Conservation (phyloP, 202 grass and related monocot species). For the Setaria italica region DNA sequence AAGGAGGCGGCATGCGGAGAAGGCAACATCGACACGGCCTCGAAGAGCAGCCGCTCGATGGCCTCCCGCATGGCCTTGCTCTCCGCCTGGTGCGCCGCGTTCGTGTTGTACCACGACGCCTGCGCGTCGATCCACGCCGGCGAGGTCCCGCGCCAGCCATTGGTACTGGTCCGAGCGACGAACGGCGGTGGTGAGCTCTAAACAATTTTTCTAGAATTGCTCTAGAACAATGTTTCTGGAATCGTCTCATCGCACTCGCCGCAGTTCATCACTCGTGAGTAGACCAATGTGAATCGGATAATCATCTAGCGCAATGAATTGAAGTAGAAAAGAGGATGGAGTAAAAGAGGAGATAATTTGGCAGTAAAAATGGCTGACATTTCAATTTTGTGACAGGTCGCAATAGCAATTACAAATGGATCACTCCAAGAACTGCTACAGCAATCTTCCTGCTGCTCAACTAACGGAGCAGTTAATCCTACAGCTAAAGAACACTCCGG, state of each 20-base stretch:
- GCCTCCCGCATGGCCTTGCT: too few relatives aligned
- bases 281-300: neutral
- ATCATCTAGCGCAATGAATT: neutral
- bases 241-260: constrained; percentile 10
- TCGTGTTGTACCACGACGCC: too few relatives aligned
- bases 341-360: neutral
- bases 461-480: constrained; percentile 30
- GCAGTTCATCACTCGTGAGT: neutral
- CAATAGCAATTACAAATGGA: constrained; percentile 13
- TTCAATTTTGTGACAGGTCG: constrained; percentile 25
- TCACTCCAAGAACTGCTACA: neutral
- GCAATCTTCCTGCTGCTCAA: neutral
- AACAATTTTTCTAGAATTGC: constrained; percentile 37
- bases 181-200: neutral
- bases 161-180: too few relatives aligned
- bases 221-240: constrained; percentile 37
- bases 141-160: too few relatives aligned
- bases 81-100: too few relatives aligned
- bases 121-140: too few relatives aligned
- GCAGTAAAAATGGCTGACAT: constrained; percentile 28
- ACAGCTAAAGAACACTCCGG: constrained; percentile 33
- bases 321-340: neutral
- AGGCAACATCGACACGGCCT: too few relatives aligned
- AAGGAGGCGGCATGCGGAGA: too few relatives aligned
- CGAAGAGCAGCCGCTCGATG: too few relatives aligned